These are phyloP conservation scores for Neocatenulostroma microsporum DNA, from an alignment of 2,329 filamentous ascomycete species.

Conservation along the genomic window DNA sequence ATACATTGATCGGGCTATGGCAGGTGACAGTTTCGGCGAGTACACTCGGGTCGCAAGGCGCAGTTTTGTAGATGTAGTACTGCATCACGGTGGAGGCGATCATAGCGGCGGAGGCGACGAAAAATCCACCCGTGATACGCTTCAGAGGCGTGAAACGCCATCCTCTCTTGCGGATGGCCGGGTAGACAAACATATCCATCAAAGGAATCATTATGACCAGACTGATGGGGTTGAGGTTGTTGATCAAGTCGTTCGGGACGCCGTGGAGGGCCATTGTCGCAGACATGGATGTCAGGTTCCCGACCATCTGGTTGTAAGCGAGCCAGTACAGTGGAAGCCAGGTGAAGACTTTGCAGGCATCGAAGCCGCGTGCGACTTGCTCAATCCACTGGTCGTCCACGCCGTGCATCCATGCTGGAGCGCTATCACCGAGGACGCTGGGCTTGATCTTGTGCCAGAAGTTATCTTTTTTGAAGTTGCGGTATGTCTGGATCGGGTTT, in stretches of 20 bases:
- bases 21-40: neutral
- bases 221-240: slow-evolving; percentile 26
- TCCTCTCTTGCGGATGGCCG: slow-evolving; percentile 36
- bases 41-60: slow-evolving; percentile 15
- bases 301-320: slow-evolving; percentile 50
- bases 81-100: slow-evolving; percentile 49
- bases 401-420: slow-evolving; percentile 63
- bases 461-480: slow-evolving; percentile 53
- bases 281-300: slow-evolving; percentile 42
- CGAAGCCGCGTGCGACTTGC: slow-evolving; percentile 58
- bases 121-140: slow-evolving; percentile 46
- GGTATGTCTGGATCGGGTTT: slow-evolving; percentile 46
- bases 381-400: slow-evolving; percentile 78
- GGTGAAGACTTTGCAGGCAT: slow-evolving; percentile 62
- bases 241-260: slow-evolving; percentile 43
- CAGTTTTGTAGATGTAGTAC: slow-evolving; percentile 46
- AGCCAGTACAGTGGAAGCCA: slow-evolving; percentile 47
- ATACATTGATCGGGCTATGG: slow-evolving; percentile 38
- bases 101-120: slow-evolving; percentile 48
- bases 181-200: slow-evolving; percentile 40
- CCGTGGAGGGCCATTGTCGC: slow-evolving; percentile 37
- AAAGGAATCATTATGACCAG: slow-evolving; percentile 30
- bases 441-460: slow-evolving; percentile 66
- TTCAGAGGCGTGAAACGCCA: slow-evolving; percentile 45
- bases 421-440: slow-evolving; percentile 51